Base-by-base conservation (phyloP, 2,329 filamentous ascomycete species). In the Aspergillus pseudoviridinutans region DNA sequence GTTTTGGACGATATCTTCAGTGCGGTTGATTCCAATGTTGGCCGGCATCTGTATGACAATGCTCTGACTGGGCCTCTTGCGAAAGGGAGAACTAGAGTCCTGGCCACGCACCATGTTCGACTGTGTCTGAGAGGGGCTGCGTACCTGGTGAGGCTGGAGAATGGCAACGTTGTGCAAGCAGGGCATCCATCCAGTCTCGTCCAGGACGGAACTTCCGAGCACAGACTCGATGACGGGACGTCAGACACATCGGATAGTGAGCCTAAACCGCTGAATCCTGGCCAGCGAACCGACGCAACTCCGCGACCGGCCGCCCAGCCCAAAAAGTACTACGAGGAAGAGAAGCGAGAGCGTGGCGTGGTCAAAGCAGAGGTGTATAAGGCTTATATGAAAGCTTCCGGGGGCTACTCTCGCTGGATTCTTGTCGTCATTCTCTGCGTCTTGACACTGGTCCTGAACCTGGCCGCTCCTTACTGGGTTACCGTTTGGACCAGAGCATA, bases 1-100 rank as follows among this genome's bases (percentile, higher is more conserved):
- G 79, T 93, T 20, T 78, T 92, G 60, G 90, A 93, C 69, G 90
- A 93, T 68, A 88, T 92, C 49, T 91, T 93, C 70, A 90, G 87
- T 68, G 76, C 90, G 14, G 86, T 93, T 3, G 90, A 94, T 70
- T 87, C 88, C 4, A 88, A 92, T 66, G 88, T 91, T 27, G 89
- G 89, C 12, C 82, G 87, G 28, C 87, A 90, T 64, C 86, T 92
- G 54, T 91, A 89, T 62, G 87, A 91, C 61, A 82, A 89, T 57
- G 91, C 87, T 60, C 78, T 92, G 5, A 85, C 82, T 2, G 89
- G 89, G 7, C 81, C 87, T 49, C 80, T 92, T 17, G 86, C 86
- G 60, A 71, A 79, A 38, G 87, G 85, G 0, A 78, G 90, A 57
- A 93, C 90, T 1, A 79, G 89, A 35, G 89, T 93, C 50, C 76